phyloP scores from a whole-genome alignment of 2,329 filamentous ascomycete species.

The Beauveria caledonica region DNA sequence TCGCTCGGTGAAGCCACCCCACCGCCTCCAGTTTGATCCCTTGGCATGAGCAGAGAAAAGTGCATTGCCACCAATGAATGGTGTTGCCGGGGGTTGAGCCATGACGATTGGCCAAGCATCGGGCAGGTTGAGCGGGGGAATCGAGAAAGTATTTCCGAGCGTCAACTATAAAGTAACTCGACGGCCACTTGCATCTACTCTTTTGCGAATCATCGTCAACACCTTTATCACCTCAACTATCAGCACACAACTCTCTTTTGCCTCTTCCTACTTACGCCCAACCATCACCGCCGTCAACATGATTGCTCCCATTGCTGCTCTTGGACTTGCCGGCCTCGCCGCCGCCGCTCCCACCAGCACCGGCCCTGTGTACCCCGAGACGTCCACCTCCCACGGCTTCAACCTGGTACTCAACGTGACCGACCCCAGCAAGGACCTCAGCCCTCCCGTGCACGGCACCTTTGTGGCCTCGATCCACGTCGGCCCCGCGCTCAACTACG shows the following conservation, averaged over 20 bases:
- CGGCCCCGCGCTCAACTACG: slow-evolving; percentile 33
- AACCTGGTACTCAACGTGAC: slow-evolving; percentile 37
- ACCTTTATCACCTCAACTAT: background rate
- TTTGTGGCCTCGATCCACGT: slow-evolving; percentile 34
- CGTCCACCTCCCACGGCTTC: slow-evolving; percentile 26
- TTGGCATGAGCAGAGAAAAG: background rate
- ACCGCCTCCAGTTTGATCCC: background rate
- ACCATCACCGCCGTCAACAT: background rate
- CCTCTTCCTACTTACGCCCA: background rate
- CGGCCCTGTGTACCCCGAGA: slow-evolving; percentile 11
- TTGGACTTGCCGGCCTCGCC: slow-evolving; percentile 14
- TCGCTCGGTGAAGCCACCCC: background rate
- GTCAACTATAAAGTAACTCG: background rate
- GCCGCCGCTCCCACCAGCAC: slow-evolving; percentile 15
- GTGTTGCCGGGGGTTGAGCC: background rate
- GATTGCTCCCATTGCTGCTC: background rate
- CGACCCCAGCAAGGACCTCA: slow-evolving; percentile 30
- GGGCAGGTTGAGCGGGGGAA: background rate
- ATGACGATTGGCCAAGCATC: background rate
- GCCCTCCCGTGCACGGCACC: slow-evolving; percentile 31
- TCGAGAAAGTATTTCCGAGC: background rate
- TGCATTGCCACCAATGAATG: slow-evolving; percentile 4
- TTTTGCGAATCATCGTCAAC: background rate
- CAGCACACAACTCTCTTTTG: background rate
- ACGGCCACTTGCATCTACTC: background rate